A percentile compares a stretch with the other conserved stretches of the same genome.
Conservation (phyloP, 495 filamentous ascomycete genomes). For the Penicillium cinerascens region DNA sequence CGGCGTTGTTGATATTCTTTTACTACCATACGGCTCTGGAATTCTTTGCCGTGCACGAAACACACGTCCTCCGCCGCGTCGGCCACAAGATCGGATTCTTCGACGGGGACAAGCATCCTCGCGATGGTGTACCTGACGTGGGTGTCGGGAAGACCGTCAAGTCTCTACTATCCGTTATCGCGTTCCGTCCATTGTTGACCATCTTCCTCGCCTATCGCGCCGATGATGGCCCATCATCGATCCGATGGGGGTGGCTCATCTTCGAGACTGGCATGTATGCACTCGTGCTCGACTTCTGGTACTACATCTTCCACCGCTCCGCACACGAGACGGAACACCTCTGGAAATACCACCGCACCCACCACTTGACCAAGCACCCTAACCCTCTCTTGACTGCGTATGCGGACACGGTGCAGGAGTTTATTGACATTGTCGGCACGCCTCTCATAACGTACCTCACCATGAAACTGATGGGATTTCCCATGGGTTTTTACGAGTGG, state of each 20-base stretch:
- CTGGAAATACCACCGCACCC: constrained; percentile 38
- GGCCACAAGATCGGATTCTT: constrained; percentile 22
- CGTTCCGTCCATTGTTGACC: constrained; percentile 12
- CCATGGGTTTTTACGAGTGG: constrained; percentile 39
- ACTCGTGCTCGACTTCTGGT: constrained; percentile 38
- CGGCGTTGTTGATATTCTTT: constrained; percentile 12
- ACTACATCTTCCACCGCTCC: constrained; percentile 32
- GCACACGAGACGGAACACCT: constrained; percentile 29
- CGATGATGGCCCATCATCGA: constrained; percentile 23
- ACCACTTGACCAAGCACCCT: constrained; percentile 39
- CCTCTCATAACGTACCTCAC: constrained; percentile 30
- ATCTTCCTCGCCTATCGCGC: constrained; percentile 16
- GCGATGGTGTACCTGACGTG: constrained; percentile 22
- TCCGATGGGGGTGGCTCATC: constrained; percentile 42
- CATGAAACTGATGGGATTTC: constrained; percentile 28
- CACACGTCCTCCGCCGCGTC: constrained; percentile 19
- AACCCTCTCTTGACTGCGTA: constrained; percentile 34
- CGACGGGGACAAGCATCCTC: constrained; percentile 22
- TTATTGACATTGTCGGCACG: constrained; percentile 32
- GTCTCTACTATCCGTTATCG: constrained; percentile 12
- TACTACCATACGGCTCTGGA: constrained; percentile 26
- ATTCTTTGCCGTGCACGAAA: constrained; percentile 17
- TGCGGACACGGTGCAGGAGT: constrained; percentile 35
- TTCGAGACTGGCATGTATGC: constrained; percentile 32
- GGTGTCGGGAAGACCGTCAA: constrained; percentile 15